Percentiles rank a stretch among this genome's conserved stretches.
Conservation (phyloP, 2,329 filamentous ascomycete species). For the Colletotrichum sp. region DNA sequence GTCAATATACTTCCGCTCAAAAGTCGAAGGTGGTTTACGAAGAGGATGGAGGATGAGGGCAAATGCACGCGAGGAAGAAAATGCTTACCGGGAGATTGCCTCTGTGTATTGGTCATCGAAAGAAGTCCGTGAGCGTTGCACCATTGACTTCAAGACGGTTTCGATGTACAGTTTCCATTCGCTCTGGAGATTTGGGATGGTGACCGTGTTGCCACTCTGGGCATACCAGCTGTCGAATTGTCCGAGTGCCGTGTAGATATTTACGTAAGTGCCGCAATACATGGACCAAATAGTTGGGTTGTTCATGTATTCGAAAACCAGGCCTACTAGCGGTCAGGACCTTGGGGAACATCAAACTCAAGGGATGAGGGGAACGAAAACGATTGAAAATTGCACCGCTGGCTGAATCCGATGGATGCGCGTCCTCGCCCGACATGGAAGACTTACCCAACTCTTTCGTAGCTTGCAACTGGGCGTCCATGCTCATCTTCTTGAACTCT, state of each 20-base stretch:
- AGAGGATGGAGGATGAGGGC: neutral
- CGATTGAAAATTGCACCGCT: neutral
- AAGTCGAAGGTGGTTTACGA: neutral
- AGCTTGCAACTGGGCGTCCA: neutral
- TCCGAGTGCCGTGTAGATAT: neutral
- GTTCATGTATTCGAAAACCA: neutral
- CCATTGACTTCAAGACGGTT: neutral
- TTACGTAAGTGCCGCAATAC: neutral
- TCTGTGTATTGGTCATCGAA: neutral
- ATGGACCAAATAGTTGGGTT: neutral
- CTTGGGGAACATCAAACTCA: neutral
- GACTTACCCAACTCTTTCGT: neutral
- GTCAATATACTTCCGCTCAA: neutral
- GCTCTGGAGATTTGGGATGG: neutral
- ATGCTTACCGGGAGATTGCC: neutral
- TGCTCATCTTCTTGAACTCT: neutral
- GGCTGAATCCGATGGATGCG: neutral
- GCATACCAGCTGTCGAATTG: neutral
- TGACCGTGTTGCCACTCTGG: neutral
- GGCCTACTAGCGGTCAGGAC: neutral
- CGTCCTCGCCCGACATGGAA: neutral
- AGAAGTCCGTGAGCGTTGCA: neutral
- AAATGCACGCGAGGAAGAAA: neutral
- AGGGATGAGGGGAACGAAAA: neutral
- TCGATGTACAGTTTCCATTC: neutral